Percentiles rank a stretch among this genome's conserved stretches.
Conservation (phyloP, 352 stramenopile species). For the Detonula confervacea region DNA sequence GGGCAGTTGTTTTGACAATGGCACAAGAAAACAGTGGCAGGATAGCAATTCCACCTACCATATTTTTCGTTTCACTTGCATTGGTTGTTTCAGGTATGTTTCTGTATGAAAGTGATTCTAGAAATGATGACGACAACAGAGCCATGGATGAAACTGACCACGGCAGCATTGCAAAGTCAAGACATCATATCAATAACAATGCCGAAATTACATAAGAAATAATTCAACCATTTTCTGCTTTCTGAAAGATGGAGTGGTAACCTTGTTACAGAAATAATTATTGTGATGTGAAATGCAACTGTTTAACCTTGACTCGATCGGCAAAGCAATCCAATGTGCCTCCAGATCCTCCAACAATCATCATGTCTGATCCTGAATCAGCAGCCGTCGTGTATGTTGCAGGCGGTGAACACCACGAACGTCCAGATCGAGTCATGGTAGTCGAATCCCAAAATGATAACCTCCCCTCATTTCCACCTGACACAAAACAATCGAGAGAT, state of each 20-base stretch:
- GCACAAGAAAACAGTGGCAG: slow-evolving; percentile 61
- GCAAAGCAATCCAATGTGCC: slow-evolving; percentile 54
- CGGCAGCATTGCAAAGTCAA: neutral
- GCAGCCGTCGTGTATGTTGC: slow-evolving; percentile 38
- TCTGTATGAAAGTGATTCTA: slow-evolving; percentile 67
- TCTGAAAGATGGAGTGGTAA: too few species aligned
- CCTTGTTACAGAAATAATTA: neutral
- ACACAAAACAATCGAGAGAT: slow-evolving; percentile 44
- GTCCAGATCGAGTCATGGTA: slow-evolving; percentile 17
- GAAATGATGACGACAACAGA: neutral
- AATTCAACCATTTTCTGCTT: too few species aligned
- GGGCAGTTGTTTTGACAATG: slow-evolving; percentile 89
- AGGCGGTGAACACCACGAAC: slow-evolving; percentile 45
- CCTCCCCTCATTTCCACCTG: slow-evolving; percentile 53
- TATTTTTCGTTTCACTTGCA: slow-evolving; percentile 71
- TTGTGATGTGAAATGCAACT: slow-evolving; percentile 39
- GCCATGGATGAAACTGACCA: neutral
- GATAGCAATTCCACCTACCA: slow-evolving; percentile 43
- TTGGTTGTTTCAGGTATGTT: slow-evolving; percentile 72
- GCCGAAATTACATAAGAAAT: neutral
- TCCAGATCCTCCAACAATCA: slow-evolving; percentile 52
- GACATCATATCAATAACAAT: neutral
- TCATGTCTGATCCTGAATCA: slow-evolving; percentile 27
- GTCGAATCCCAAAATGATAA: slow-evolving; percentile 55
- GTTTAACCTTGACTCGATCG: slow-evolving; percentile 45